A percentile compares a stretch with the other conserved stretches of the same genome.
These are phyloP conservation scores for Ceratocystis diversiconidia DNA, from an alignment of 2,329 filamentous ascomycete species.

Conservation along the genomic window DNA sequence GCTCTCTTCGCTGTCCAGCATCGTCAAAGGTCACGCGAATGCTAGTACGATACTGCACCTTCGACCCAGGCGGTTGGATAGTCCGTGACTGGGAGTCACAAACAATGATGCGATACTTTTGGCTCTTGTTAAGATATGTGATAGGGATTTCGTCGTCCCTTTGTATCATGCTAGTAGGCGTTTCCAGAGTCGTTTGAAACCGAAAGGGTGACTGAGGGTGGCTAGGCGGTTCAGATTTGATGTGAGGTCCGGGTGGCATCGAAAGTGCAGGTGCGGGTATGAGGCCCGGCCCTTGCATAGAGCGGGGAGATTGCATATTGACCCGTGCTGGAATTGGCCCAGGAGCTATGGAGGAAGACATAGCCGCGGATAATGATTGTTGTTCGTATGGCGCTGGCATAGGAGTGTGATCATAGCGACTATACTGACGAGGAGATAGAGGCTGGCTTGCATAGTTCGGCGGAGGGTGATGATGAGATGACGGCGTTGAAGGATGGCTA, in stretches of 20 bases:
- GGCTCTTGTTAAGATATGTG: conserved; percentile 96
- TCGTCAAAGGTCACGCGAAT: conserved; percentile 96
- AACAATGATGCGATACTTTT: conserved; percentile 78
- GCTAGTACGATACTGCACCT: conserved; percentile 71
- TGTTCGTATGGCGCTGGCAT: not conserved
- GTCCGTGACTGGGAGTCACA: conserved; percentile 52
- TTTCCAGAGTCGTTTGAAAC: conserved; percentile 78
- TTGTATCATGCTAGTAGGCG: conserved; percentile 92
- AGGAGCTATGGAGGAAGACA: not conserved
- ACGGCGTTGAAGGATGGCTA: not conserved
- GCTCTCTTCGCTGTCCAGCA: conserved; percentile 76
- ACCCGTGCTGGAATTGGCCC: not conserved
- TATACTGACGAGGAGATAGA: conserved; percentile 12
- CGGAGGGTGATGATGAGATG: not conserved
- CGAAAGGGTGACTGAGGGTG: conserved; percentile 42
- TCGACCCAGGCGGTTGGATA: conserved; percentile 35
- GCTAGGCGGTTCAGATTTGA: not conserved
- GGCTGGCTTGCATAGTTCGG: conserved; percentile 5
- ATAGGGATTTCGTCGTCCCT: conserved; percentile 80
- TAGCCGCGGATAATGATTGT: not conserved
- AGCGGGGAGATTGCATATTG: not conserved
- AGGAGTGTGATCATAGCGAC: conserved; percentile 1
- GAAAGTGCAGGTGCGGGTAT: not conserved
- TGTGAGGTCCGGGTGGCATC: not conserved
- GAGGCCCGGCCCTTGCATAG: not conserved